Conservation (phyloP, 768 basidiomycete species). For the Serendipita sp. region DNA sequence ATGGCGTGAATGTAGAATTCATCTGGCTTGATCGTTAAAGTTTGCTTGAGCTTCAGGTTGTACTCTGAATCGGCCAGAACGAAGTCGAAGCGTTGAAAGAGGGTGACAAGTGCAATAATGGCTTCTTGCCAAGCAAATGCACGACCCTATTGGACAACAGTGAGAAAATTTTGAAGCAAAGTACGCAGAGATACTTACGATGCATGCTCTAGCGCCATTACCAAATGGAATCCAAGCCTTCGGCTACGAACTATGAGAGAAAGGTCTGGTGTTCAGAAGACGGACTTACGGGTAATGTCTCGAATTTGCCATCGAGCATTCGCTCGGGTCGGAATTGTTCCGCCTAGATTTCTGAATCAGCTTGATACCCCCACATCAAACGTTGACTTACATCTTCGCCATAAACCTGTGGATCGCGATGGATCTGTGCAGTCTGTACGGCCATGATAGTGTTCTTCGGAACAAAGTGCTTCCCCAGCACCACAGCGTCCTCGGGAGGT, state of each 20-base stretch:
- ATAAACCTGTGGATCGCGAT: slow-evolving; percentile 29
- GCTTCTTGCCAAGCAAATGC: slow-evolving; percentile 35
- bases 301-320: slow-evolving; percentile 34
- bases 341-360: slow-evolving; percentile 12
- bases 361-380: background rate
- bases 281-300: slow-evolving; percentile 25
- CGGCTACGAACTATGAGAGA: slow-evolving; percentile 15
- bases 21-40: slow-evolving; percentile 31
- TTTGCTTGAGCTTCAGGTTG: slow-evolving; percentile 20
- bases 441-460: slow-evolving; percentile 18
- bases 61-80: slow-evolving; percentile 28
- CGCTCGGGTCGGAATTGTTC: slow-evolving; percentile 30
- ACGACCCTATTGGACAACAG: slow-evolving; percentile 17
- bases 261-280: background rate
- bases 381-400: slow-evolving; percentile 29
- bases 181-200: slow-evolving; percentile 6
- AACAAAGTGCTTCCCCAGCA: slow-evolving; percentile 25
- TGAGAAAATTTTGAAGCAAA: slow-evolving; percentile 11
- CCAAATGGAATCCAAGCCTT: slow-evolving; percentile 28
- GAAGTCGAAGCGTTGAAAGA: slow-evolving; percentile 33
- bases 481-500: slow-evolving; percentile 22
- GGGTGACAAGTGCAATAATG: slow-evolving; percentile 23
- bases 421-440: slow-evolving; percentile 19
- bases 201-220: slow-evolving; percentile 17
- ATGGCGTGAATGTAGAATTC: slow-evolving; percentile 26